Evolutionary conservation across 192 early-diverging fungal species (phyloP), one percentile per base, ranked within the genome.

Genomic region (Ambispora gerdemannii): DNA sequence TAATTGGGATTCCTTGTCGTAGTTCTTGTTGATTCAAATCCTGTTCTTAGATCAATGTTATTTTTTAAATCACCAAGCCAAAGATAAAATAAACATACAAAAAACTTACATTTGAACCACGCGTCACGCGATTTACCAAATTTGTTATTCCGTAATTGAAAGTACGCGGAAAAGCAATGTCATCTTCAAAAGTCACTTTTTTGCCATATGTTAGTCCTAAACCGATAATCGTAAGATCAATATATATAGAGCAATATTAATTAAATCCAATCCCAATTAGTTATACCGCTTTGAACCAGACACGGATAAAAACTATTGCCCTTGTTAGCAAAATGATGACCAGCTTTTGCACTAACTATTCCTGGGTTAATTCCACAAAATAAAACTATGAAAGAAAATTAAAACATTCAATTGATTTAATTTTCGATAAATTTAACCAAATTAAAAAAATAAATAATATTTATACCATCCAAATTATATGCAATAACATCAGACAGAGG

Each of bases 321-420:
- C 1, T 86, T 84, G 56, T 84, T 83, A 19, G 87, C 83, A 78
- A 88, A 91, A 71, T 91, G 90, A 53, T 86, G 84, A 13, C 83
- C 82, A 47, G 76, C 76, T 24, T 73, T 64, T 17, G 85, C 81
- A 62, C 85, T 88, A 2, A 74, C 65, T 15, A 87, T 66, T 13
- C 90, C 90, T 10, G 87, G 88, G 71, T 91, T 91, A 72, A 91
- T 88, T 0, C 90, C 90, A 3, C 89, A 81, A 72, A 90, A 91
- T n/a, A 91, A 64, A 0, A 91, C 81, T 58, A 50, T 81, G 19
- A 20, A 58, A n/a, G 22, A 1, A 20, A 50, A 2, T 50, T 50
- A 0, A 20, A 20, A 49, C 47, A 49, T 13, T 49, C 47, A 15
- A 43, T 43, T 43, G 38, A 10, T 15, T 10, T 43, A 10, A 43